Base-by-base conservation (phyloP, 2,329 filamentous ascomycete genomes). In the Monosporascus sp. region DNA sequence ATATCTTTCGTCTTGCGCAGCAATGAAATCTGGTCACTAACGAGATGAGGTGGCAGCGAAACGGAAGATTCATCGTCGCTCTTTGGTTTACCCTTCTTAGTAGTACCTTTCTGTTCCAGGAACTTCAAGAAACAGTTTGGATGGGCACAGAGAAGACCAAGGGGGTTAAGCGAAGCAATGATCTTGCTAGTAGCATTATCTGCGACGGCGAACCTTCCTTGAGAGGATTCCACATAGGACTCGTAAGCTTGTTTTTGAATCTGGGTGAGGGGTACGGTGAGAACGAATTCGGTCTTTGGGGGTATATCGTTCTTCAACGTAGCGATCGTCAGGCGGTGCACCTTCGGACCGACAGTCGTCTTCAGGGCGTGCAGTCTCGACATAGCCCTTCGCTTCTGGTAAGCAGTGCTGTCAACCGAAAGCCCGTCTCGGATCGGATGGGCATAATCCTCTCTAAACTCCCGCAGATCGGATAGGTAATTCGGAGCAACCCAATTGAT, bases 401-500 rank as follows among this genome's bases (percentile, higher is more conserved):
- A 46, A 0, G 55, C 18, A 0, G 70, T 74, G 63, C 88, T 91
- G 57, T 93, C 87, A 1, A 70, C 65, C 54, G 81, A 87, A 1
- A 92, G 76, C 0, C 92, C 92, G 11, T 79, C 72, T 51, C 86
- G 77, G 58, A 97, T 96, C 0, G 89, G 89, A 3, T 77, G 78
- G 5, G 84, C 80, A 65, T 87, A 96, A n/a, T 85, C 80, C 0
- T 76, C 67, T 20, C 76, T 79, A 67, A 97, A 97, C 63, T 92
- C 86, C 0, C 70, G 63, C 9, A 78, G 70, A 3, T 81, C 77
- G 0, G 90, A 91, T 3, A 96, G 76, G 65, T 89, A 96, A 24
- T 82, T 83, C 0, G 89, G 88, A 1, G 89, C 86, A 49, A 94
- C 84, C 90, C 91, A 96, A 58, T 92, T 81, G 54, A 96, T 87